A percentile compares a stretch with the other conserved stretches of the same genome.
Conservation (phyloP, 139 green algal genomes). For the Astrephomene gubernaculifera region DNA sequence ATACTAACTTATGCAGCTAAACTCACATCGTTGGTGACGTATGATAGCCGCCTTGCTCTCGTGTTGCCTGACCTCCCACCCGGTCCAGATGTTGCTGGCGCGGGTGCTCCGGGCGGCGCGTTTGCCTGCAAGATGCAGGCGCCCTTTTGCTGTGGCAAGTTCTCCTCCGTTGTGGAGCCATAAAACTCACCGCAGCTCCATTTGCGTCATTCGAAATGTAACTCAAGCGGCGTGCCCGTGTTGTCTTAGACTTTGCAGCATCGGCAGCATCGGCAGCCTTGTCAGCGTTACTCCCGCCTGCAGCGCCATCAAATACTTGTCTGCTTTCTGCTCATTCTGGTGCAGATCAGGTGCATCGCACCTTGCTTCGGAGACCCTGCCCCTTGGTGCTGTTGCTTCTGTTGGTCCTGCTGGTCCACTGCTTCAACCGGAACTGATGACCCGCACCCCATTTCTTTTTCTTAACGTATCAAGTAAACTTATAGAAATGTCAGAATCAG, state of each 20-base stretch:
- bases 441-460: slow-evolving; percentile 39
- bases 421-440: slow-evolving; percentile 12
- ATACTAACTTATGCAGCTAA: too few species aligned
- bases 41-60: slow-evolving; percentile 55
- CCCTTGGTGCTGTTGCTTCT: not conserved
- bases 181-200: slow-evolving; percentile 28
- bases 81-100: slow-evolving; percentile 3
- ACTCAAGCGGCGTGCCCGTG: slow-evolving; percentile 32
- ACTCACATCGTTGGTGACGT: slow-evolving; percentile 72
- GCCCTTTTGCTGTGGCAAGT: slow-evolving; percentile 2
- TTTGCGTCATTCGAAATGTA: slow-evolving; percentile 49
- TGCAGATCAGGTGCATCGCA: not conserved
- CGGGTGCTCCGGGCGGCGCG: slow-evolving; percentile 15
- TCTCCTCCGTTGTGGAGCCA: not conserved
- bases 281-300: slow-evolving; percentile 8
- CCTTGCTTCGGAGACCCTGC: not conserved
- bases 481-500: too few species aligned
- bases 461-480: too few species aligned
- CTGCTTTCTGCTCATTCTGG: not conserved
- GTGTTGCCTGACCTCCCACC: slow-evolving; percentile 35
- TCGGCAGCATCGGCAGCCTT: not conserved
- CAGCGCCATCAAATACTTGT: not conserved
- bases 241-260: slow-evolving; percentile 26
- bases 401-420: slow-evolving; percentile 11
- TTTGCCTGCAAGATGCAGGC: slow-evolving; percentile 11